Evolutionary conservation across 345 rosid species (phyloP).

Genomic region (thale cress (Arabidopsis thaliana)): TAIR10.1 NC_003075.7:12304501-12305000

Average conservation of each 20-base stretch:
- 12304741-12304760: background rate
- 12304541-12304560: background rate
- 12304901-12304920: background rate
- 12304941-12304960: background rate
- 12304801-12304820: background rate
- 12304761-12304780: background rate
- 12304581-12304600: background rate
- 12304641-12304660: background rate
- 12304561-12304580: background rate
- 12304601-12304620: background rate
- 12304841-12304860: background rate
- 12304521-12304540: background rate
- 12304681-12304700: background rate
- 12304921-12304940: conserved; percentile 5
- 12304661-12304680: background rate
- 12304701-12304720: background rate
- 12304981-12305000: too few relatives aligned
- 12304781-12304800: background rate
- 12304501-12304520: background rate
- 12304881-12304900: background rate
- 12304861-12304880: background rate
- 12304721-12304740: background rate
- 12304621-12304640: background rate
- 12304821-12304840: background rate
- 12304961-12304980: background rate